Evolutionary conservation across 148 eudicot genomes (phyloP).

Genomic region (Nyssa sinensis): DNA sequence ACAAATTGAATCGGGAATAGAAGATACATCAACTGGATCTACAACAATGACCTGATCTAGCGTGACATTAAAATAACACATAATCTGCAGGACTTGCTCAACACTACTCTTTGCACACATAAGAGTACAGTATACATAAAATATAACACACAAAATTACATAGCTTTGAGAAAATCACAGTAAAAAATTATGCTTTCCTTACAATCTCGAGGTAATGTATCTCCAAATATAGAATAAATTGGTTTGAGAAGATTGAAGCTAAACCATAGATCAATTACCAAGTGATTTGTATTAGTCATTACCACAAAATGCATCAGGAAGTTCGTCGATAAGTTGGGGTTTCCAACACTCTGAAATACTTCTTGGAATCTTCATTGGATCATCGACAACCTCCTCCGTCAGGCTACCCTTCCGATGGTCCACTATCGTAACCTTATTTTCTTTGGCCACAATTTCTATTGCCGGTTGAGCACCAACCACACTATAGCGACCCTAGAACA

Average conservation of each 20-base stretch:
- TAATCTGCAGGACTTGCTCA: too few species aligned
- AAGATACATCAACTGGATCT: too few species aligned
- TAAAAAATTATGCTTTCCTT: too few species aligned
- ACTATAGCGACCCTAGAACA: slow-evolving; percentile 73
- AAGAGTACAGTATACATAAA: not conserved
- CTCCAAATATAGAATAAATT: not conserved
- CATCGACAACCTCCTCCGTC: slow-evolving; percentile 57
- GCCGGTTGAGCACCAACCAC: slow-evolving; percentile 81
- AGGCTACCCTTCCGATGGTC: slow-evolving; percentile 57
- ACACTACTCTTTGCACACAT: not conserved
- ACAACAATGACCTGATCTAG: too few species aligned
- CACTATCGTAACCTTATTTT: slow-evolving; percentile 53
- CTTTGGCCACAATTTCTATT: slow-evolving; percentile 77
- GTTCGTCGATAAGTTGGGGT: slow-evolving; percentile 63
- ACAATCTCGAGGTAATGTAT: too few species aligned
- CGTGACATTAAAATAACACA: too few species aligned
- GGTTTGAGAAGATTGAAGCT: not conserved
- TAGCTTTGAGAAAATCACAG: too few species aligned
- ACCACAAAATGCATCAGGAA: slow-evolving; percentile 90
- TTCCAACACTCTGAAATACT: slow-evolving; percentile 64
- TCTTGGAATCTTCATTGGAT: slow-evolving; percentile 67
- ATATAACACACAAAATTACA: not conserved
- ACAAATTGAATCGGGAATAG: too few species aligned
- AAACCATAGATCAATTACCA: too few species aligned
- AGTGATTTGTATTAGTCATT: not conserved